Evolutionary conservation across 2,329 filamentous ascomycete genomes (phyloP).

Genomic region (Pyricularia pennisetigena): DNA sequence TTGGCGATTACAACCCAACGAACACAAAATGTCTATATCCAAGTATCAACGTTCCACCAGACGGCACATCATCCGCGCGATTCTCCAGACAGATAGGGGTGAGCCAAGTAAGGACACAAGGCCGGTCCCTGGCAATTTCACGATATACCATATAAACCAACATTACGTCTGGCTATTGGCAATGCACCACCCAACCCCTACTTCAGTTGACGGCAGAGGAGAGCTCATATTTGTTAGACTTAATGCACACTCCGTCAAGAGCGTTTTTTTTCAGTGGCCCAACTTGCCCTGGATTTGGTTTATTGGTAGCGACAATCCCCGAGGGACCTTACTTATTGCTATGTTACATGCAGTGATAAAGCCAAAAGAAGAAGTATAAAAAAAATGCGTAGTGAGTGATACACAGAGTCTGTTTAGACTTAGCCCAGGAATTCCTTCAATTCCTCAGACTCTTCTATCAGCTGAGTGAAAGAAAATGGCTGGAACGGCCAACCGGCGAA

Average conservation of each 20-base stretch:
- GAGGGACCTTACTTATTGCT: not conserved
- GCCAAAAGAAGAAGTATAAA: constrained; percentile 5
- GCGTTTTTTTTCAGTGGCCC: not conserved
- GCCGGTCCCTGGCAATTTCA: not conserved
- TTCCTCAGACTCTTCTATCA: constrained; percentile 74
- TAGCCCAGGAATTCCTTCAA: constrained; percentile 45
- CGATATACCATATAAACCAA: not conserved
- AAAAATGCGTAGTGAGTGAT: constrained; percentile 2
- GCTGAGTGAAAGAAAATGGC: constrained; percentile 77
- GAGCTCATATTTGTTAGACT: not conserved
- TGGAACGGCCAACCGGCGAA: constrained; percentile 80
- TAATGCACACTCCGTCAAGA: not conserved
- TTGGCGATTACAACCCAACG: not conserved
- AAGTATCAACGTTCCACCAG: not conserved
- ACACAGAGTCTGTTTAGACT: constrained; percentile 4
- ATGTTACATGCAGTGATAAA: constrained; percentile 4
- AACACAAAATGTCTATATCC: not conserved
- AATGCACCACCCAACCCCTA: not conserved
- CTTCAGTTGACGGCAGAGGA: not conserved
- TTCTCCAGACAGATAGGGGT: not conserved
- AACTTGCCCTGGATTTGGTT: not conserved
- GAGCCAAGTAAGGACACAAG: not conserved
- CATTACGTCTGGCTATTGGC: not conserved
- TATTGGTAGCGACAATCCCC: not conserved
- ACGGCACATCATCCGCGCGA: too few species aligned